These are phyloP conservation scores for Ensete glaucum DNA, from an alignment of 176 grass and related monocot species.

Conservation along the genomic window DNA sequence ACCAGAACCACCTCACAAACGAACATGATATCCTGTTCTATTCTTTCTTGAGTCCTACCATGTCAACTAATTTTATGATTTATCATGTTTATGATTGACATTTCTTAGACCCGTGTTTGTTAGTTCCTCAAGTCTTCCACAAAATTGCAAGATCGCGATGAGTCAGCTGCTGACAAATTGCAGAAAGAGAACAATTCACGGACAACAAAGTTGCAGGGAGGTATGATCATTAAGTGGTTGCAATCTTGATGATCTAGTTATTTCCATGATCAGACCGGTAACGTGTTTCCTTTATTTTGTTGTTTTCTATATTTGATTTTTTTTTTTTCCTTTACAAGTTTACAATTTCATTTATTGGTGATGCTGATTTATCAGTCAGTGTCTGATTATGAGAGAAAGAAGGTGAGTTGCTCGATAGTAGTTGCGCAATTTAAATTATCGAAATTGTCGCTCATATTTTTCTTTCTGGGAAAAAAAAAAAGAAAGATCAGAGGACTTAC, in stretches of 20 bases:
- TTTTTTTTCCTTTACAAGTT: background rate
- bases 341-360: background rate
- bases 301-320: background rate
- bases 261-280: slow-evolving; percentile 89
- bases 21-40: slow-evolving; percentile 43
- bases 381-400: too few relatives aligned
- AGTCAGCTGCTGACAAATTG: slow-evolving; percentile 8
- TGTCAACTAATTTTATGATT: slow-evolving; percentile 22
- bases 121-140: slow-evolving; percentile 12
- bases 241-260: slow-evolving; percentile 66
- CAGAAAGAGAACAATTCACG: slow-evolving; percentile 28
- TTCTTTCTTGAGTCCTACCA: slow-evolving; percentile 22
- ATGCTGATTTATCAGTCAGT: too few relatives aligned
- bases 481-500: too few relatives aligned
- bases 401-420: too few relatives aligned
- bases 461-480: too few relatives aligned
- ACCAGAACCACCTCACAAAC: slow-evolving; percentile 23
- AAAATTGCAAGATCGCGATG: slow-evolving; percentile 15
- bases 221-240: slow-evolving; percentile 41
- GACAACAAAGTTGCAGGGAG: slow-evolving; percentile 32
- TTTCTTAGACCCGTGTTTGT: slow-evolving; percentile 22
- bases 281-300: background rate
- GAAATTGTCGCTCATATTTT: too few relatives aligned
- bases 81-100: slow-evolving; percentile 6
- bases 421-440: too few relatives aligned